These are phyloP conservation scores for Leishmania aethiopica DNA, from an alignment of 208 protist species.

Conservation along the genomic window DNA sequence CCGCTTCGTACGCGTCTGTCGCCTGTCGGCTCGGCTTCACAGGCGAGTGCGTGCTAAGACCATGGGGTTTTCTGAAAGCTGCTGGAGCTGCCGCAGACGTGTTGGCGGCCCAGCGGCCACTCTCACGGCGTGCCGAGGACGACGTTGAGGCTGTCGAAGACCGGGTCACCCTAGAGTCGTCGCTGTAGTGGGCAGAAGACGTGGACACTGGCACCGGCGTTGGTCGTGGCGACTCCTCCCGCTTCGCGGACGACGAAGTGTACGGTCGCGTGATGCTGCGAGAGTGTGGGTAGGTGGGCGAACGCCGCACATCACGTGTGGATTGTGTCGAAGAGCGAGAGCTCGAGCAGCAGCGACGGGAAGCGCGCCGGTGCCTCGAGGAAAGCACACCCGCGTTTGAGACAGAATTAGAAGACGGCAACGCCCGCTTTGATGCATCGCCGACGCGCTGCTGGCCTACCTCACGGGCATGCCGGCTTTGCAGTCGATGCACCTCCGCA, in stretches of 20 bases:
- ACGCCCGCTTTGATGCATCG: background rate
- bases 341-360: background rate
- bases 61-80: background rate
- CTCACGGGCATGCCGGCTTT: background rate
- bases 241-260: background rate
- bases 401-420: background rate
- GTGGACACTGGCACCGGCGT: background rate
- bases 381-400: background rate
- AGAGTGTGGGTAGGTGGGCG: background rate
- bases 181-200: background rate
- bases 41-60: background rate
- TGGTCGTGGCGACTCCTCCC: background rate
- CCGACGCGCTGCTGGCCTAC: background rate
- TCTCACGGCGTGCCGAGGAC: background rate
- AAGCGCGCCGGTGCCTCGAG: background rate
- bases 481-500: conserved; percentile 12
- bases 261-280: background rate
- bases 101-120: background rate
- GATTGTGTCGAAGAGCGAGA: background rate
- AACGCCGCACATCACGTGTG: background rate
- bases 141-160: background rate
- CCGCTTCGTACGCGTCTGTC: background rate
- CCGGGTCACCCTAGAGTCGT: background rate
- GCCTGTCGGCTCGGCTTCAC: background rate
- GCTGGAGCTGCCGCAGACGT: background rate